A percentile compares a stretch with the other conserved stretches of the same genome.
Conservation (phyloP, 768 basidiomycete genomes). For the Botryobasidium botryosum region DNA sequence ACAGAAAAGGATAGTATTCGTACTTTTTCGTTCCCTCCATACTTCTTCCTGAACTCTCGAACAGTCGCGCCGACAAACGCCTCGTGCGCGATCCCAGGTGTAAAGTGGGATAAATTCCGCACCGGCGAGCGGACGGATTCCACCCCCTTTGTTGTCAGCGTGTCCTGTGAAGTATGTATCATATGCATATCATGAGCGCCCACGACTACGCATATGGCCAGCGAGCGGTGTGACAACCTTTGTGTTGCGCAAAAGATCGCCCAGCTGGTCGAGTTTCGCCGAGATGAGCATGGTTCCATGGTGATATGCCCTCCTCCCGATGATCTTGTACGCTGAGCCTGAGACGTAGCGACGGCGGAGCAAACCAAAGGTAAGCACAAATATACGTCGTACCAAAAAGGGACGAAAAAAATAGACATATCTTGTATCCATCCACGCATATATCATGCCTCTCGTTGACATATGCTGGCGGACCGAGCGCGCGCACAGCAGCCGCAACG, state of each 20-base stretch:
- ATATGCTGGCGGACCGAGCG: slow-evolving; percentile 50
- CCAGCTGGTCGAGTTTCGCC: slow-evolving; percentile 52
- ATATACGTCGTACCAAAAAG: background rate
- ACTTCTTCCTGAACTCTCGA: slow-evolving; percentile 46
- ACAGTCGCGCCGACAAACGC: slow-evolving; percentile 53
- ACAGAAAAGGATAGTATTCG: background rate
- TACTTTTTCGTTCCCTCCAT: slow-evolving; percentile 17
- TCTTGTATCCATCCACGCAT: slow-evolving; percentile 73
- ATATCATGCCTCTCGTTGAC: slow-evolving; percentile 89
- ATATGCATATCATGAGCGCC: too few relatives aligned
- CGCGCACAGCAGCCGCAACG: slow-evolving; percentile 57
- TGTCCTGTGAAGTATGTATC: slow-evolving; percentile 29
- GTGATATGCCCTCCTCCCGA: slow-evolving; percentile 80
- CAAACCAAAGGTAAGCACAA: background rate
- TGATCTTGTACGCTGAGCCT: slow-evolving; percentile 94
- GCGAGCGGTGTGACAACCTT: too few relatives aligned
- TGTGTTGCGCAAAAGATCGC: slow-evolving; percentile 46
- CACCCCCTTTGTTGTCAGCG: slow-evolving; percentile 72
- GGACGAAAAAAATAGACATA: slow-evolving; percentile 29
- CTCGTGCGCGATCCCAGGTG: slow-evolving; percentile 40
- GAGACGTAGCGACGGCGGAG: slow-evolving; percentile 47
- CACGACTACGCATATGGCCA: too few relatives aligned
- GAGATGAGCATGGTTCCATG: slow-evolving; percentile 98
- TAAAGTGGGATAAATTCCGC: slow-evolving; percentile 52
- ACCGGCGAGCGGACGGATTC: slow-evolving; percentile 88